Evolutionary conservation across 768 basidiomycete genomes (phyloP).

Genomic region (Porphyrellus cyaneotinctus): DNA sequence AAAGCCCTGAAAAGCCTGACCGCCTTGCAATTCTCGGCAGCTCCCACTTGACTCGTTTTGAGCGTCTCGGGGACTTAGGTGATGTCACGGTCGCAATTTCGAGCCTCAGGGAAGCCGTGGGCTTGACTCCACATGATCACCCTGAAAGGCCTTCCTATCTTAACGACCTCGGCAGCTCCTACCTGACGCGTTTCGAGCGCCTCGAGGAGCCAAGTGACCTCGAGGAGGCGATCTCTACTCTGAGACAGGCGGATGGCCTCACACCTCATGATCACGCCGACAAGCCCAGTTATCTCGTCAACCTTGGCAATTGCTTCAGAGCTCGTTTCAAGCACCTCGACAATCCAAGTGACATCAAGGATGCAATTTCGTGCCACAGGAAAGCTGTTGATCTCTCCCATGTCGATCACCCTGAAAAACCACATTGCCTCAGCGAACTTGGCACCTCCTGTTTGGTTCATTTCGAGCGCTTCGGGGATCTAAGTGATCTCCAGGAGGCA

Average conservation of each 20-base stretch:
- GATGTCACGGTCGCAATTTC: background rate
- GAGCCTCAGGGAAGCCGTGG: background rate
- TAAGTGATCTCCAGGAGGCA: slow-evolving; percentile 1
- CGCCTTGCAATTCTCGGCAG: background rate
- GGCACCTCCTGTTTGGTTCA: background rate
- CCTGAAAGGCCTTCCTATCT: background rate
- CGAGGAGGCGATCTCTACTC: background rate
- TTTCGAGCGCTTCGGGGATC: background rate
- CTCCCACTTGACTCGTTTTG: background rate
- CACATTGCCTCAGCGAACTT: background rate
- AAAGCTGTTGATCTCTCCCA: background rate
- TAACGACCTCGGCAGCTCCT: background rate
- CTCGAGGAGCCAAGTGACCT: background rate
- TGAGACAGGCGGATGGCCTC: background rate
- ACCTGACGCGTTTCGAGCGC: background rate
- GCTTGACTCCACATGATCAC: background rate
- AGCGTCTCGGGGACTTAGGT: background rate
- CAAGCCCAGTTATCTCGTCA: background rate
- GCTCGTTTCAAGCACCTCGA: background rate
- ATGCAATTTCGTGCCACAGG: background rate
- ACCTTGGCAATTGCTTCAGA: background rate
- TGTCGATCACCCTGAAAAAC: background rate
- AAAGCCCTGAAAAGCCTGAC: background rate
- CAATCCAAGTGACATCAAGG: background rate
- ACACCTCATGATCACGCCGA: background rate